Base-by-base conservation (phyloP, 2,329 filamentous ascomycete genomes). In the Penicillium sclerotigenum region DNA sequence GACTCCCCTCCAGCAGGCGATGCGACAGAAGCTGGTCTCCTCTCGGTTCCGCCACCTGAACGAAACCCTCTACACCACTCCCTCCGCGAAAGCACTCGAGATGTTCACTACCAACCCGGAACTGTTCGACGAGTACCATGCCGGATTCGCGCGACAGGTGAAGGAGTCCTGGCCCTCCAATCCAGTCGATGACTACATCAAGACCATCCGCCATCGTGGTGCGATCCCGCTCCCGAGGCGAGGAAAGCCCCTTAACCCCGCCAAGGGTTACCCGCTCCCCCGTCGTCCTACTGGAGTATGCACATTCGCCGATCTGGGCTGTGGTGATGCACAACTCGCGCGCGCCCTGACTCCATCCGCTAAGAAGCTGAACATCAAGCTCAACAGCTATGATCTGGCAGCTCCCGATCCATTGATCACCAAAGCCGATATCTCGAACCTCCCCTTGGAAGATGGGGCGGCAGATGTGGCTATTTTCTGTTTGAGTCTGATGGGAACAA, bases 21-120 rank as follows among this genome's bases (percentile, higher is more conserved):
- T 99, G 94, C 87, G 90, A 59, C 88, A 91, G 70, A 99, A 99
- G 79, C 86, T 99, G 60, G 83, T 96, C 60, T 95, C 92, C 10
- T 92, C 94, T 1, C 91, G 94, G 56, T 99, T 99, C 83, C 91
- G 94, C 61, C 91, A 97, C 75, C 86, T 99, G 59, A 99, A 99
- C 74, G 89, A 99, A 78, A 93, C 91, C 0, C 86, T 99, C 14
- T 99, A 99, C 78, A 97, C 93, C 5, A 90, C 87, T 8, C 90
- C 92, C 1, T 99, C 94, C 0, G 80, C 81, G 34, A 86, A 94
- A 62, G 89, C 94, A n/a, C 85, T 94, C 65, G 78, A 82, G 48
- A 85, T 97, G 24, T 97, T 99, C 79, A 80, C 84, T 49, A 81
- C 88, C 33, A 90, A 90, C 47, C 94, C 94, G 0, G 90, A 96